Evolutionary conservation across 805 yeast genomes (phyloP), one percentile per base, ranked within the genome.

Genomic region (Yarrowia divulgata): DNA sequence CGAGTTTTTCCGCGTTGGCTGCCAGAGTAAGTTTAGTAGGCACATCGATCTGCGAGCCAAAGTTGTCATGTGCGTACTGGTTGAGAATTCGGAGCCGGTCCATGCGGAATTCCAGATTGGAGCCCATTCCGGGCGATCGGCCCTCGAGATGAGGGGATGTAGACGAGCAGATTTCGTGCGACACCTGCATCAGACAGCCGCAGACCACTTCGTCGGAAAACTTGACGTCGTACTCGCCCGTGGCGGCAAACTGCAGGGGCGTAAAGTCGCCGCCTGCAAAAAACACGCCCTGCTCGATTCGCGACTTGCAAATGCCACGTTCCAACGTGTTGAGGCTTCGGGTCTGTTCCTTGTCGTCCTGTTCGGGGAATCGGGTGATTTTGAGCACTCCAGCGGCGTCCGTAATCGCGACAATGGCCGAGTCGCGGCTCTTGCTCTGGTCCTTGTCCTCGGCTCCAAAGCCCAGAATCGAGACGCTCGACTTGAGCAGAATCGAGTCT

Each of bases 211-310:
- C 73, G 1, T 76, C 70, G 37, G 83, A 83, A 69, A 87, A 78
- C 9, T 82, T 82, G 3, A 85, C 78, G 14, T 81, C 84, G 2
- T 76, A 74, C 45, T 72, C 69, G n/a, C 78, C 83, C 74, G 77
- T 81, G 71, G 87, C 85, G 32, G 82, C 81, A 19, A 87, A 75
- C 8, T 88, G 88, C 70, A 81, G 85, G 12, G 60, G 67, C 9
- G 43, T 42, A 19, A 77, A 74, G 1, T 74, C 73, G 7, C 78
- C 72, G 10, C 76, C 78, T 1, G 86, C 83, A 71, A 86, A 90
- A 73, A 88, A 89, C 0, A 93, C 85, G 0, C 93, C 97, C 77
- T 93, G 98, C 72, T 90, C 95, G 29, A 94, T 85, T 73, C 88
- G 93, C 0, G 91, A 85, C 75, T 88, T 88, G 42, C 90, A 81